These are phyloP conservation scores for Zalaria sp. DNA, from an alignment of 2,329 filamentous ascomycete species.

Conservation along the genomic window DNA sequence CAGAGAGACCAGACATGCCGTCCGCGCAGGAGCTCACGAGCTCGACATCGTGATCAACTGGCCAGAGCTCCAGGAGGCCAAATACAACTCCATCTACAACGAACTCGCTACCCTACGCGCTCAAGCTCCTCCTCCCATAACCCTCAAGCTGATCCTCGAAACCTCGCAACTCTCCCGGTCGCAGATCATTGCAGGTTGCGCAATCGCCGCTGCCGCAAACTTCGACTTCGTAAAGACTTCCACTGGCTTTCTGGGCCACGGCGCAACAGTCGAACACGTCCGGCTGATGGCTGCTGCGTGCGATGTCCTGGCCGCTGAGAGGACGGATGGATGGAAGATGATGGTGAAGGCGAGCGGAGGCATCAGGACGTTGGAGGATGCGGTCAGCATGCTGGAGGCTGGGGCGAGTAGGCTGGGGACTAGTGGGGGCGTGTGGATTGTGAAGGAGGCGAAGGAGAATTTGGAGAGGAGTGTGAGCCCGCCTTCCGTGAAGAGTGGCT, in stretches of 20 bases:
- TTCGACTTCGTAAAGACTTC: conserved; percentile 48
- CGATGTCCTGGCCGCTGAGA: conserved; percentile 18
- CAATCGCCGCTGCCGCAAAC: conserved; percentile 36
- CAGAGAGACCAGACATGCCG: conserved; percentile 33
- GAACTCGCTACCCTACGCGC: conserved; percentile 39
- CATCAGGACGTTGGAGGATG: conserved; percentile 35
- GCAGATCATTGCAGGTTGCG: conserved; percentile 39
- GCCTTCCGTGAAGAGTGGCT: background rate
- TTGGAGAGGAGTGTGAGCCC: conserved; percentile 4
- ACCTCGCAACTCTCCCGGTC: conserved; percentile 35
- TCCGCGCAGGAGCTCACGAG: conserved; percentile 38
- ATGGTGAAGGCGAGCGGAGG: conserved; percentile 47
- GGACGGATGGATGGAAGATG: conserved; percentile 17
- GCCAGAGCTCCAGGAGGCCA: conserved; percentile 22
- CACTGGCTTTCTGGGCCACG: conserved; percentile 43
- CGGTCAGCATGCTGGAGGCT: conserved; percentile 39
- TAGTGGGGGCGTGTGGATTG: conserved; percentile 41
- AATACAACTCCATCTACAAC: conserved; percentile 36
- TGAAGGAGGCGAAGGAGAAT: conserved; percentile 29
- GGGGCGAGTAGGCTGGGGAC: conserved; percentile 44
- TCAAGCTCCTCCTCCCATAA: conserved; percentile 26
- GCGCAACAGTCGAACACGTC: conserved; percentile 39
- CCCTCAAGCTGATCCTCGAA: conserved; percentile 45
- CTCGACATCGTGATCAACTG: conserved; percentile 47
- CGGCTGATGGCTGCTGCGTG: conserved; percentile 38